Base-by-base conservation (phyloP, 164 flowering plant genomes). In the Chloranthus sessilifolius region DNA sequence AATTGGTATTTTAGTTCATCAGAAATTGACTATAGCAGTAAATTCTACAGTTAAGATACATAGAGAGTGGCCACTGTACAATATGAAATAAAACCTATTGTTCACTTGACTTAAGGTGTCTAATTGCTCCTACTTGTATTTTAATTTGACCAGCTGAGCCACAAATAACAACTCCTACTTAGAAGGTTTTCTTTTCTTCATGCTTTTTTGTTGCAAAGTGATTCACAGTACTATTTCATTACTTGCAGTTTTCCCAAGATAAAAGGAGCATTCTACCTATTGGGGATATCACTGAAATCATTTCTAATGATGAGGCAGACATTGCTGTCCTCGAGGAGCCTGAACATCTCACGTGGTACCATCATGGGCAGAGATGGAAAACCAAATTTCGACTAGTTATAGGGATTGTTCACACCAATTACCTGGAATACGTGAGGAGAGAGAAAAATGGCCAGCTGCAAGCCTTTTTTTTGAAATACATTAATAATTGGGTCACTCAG, bases 341-440 rank as follows among this genome's bases (percentile, higher is more conserved):
- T 27, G 97, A 94, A 70, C 98, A 92, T 70, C 88, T 94, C 40
- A 94, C 99, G n/a, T 94, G 99, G 99, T 94, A 65, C 67, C 99
- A 94, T 77, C 99, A 89, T 56, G 99, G 99, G 30, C 80, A 71
- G 70, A 74, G 86, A 73, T 94, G 97, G 99, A 94, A 88, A 66
- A 69, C 60, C 41, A 88, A 83, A 65, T 92, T 92, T 58, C 71
- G 64, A n/a, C 59, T 76, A 24, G 98, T 92, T 51, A 55, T 92
- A 43, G 96, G 98, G 43, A 53, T 92, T 59, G 70, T 92, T 42
- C 96, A 88, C 67, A 88, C 96, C 43, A 92, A 92, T 69, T 92
- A 92, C 58, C 57, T 83, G 73, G 98, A 81, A 56, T 88, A 88
- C 72, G 95, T 88, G 42, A 83, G 55, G 67, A 72, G 96, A 56